Percentiles rank a stretch among this genome's conserved stretches.
phyloP scores from a whole-genome alignment of 495 filamentous ascomycete genomes.

The Penicillium argentinense region DNA sequence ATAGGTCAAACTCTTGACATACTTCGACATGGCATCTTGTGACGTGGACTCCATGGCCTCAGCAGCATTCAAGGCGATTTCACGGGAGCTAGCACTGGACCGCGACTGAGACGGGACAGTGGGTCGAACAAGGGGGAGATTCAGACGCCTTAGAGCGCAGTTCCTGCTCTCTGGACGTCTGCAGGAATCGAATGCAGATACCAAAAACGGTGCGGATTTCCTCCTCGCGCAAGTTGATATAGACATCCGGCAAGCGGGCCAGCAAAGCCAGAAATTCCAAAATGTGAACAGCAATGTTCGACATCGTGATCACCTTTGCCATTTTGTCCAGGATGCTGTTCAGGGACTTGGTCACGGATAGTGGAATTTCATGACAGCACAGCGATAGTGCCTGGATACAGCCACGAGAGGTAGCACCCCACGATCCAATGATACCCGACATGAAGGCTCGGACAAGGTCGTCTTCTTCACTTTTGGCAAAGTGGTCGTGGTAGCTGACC shows the following conservation, averaged over 20 bases:
- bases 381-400: constrained; percentile 94
- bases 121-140: constrained; percentile 28
- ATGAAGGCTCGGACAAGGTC: constrained; percentile 84
- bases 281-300: constrained; percentile 87
- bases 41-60: constrained; percentile 31
- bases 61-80: constrained; percentile 31
- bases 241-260: constrained; percentile 79
- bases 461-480: constrained; percentile 82
- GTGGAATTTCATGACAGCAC: constrained; percentile 89
- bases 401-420: constrained; percentile 81
- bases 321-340: constrained; percentile 85
- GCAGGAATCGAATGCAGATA: constrained; percentile 89
- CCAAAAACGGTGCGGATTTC: constrained; percentile 91
- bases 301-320: constrained; percentile 92
- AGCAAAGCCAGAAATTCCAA: constrained; percentile 88
- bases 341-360: constrained; percentile 76
- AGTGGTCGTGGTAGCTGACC: constrained; percentile 81
- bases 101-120: constrained; percentile 29
- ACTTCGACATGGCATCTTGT: constrained; percentile 59
- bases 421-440: constrained; percentile 71
- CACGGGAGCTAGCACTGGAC: constrained; percentile 44
- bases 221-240: constrained; percentile 80
- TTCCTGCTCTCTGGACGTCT: constrained; percentile 65
- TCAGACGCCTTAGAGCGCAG: constrained; percentile 43
- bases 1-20: constrained; percentile 89